Base-by-base conservation (phyloP, 345 rosid species). In the Excoecaria agallocha region DNA sequence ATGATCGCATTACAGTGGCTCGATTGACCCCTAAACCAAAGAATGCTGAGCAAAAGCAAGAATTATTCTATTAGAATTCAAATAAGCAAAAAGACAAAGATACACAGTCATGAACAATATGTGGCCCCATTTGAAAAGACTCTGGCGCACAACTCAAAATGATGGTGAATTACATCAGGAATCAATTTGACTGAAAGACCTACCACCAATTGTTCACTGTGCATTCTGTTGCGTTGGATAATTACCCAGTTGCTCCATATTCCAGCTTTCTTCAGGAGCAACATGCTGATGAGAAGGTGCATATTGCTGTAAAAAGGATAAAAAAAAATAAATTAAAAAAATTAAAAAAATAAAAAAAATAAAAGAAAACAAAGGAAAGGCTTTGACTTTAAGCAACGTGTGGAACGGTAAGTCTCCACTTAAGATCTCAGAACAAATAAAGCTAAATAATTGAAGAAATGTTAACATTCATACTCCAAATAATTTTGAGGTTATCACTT, bases 201-300 rank as follows among this genome's bases (percentile, higher is more conserved):
- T 78, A 71, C 81, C 82, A 75, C 65, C 82, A 54, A 66, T 46
- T 49, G 25, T 68, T 81, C 73, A 83, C 76, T 76, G 75, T 45
- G 81, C 79, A 80, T 76, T 75, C 76, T 74, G 66, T 59, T 86
- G 80, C 80, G 73, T 79, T n/a, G 86, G 73, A 66, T 87, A 87
- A 68, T 81, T 87, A 62, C 89, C 93, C 8, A 90, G 88, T 70
- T 94, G 84, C 77, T 88, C 85, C 89, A 82, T 86, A 66, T 86
- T 78, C 98, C 98, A 94, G 92, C 93, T 94, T 84, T 92, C 97
- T n/a, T 81, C 94, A 50, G 94, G 77, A 71, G 98, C 94, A 49
- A 94, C 82, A 0, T 88, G 92, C 72, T 86, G 85, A 66, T 94
- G 97, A 57, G 83, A 83, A 68, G 97, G 95, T 67, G 82, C 72